Base-by-base conservation (phyloP, 768 basidiomycete species). In the Lyophyllum shimeji region DNA sequence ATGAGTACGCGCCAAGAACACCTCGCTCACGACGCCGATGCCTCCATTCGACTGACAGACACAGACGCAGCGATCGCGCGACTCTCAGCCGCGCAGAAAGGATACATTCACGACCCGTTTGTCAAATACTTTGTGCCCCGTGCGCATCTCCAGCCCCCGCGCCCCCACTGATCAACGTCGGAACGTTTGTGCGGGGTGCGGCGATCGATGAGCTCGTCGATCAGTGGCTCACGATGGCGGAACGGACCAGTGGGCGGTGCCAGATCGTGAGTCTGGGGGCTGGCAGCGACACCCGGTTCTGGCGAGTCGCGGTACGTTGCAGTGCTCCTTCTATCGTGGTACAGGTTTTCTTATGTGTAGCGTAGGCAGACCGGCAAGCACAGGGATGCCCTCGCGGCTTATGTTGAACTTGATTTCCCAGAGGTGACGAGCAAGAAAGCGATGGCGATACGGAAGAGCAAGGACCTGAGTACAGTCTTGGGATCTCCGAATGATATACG, bases 241-340 rank as follows among this genome's bases (percentile, higher is more conserved):
- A 69, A 40, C 65, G 63, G 20, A 74, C 74, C 8, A 77, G 71
- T n/a, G 77, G 70, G 57, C 67, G 67, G 55, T 86, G 84, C 60
- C 97, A 98, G 76, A 87, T 98, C 52, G 82, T 98, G n/a, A 96
- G 92, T 70, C 70, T 98, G 27, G 97, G 97, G 0, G 90, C 95
- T 1, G 97, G 97, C 21, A 98, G 93, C 63, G 97, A 99, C 73
- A 94, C 94, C 2, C 77, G 97, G 51, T 98, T 91, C 68, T 99
- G 96, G 95, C 79, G 95, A 53, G 75, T 96, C 63, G 81, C 79
- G 75, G 93, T 93, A 74, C 74, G 89, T 81, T 40, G 44, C 15
- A 5, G 39, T 52, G 18, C 24, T 17, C 42, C 34, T 12, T 8
- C 43, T 23, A 45, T 33, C 17, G 47, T 50, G 37, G 31, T 21